phyloP scores from a whole-genome alignment of 164 flowering plant genomes.

The Chimonanthus salicifolius region DNA sequence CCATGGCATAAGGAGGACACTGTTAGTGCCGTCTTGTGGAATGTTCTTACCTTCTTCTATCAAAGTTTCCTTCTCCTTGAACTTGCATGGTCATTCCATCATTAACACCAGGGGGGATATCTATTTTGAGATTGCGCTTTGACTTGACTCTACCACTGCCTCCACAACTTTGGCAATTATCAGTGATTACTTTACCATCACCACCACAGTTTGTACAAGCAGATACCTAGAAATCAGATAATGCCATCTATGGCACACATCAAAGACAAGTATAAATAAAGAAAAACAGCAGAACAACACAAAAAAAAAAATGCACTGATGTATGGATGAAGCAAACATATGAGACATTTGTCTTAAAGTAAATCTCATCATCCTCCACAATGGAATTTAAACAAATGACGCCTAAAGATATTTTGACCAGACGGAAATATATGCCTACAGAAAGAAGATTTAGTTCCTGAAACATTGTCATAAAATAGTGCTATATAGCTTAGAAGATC shows the following conservation, averaged over 20 bases:
- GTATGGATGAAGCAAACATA: neutral
- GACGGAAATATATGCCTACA: neutral
- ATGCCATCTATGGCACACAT: neutral
- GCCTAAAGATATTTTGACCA: neutral
- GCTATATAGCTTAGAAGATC: no score
- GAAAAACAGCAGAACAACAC: neutral
- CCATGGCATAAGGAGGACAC: neutral
- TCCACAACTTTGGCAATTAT: constrained; percentile 56
- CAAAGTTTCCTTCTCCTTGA: constrained; percentile 78
- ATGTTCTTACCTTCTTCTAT: constrained; percentile 53
- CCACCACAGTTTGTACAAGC: constrained; percentile 78
- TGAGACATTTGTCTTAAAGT: no score
- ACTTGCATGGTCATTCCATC: constrained; percentile 76
- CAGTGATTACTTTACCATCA: constrained; percentile 67
- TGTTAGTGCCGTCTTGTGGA: neutral
- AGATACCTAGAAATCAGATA: constrained; percentile 52
- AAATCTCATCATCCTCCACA: neutral
- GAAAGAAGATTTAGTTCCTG: neutral
- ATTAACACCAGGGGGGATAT: constrained; percentile 74
- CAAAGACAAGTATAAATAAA: neutral
- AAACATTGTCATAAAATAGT: no score
- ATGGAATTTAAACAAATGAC: neutral
- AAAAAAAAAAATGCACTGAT: neutral
- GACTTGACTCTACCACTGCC: constrained; percentile 55
- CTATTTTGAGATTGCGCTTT: constrained; percentile 46